Evolutionary conservation across 106 monocot species (phyloP).

Genomic region (Allium sativum): DNA sequence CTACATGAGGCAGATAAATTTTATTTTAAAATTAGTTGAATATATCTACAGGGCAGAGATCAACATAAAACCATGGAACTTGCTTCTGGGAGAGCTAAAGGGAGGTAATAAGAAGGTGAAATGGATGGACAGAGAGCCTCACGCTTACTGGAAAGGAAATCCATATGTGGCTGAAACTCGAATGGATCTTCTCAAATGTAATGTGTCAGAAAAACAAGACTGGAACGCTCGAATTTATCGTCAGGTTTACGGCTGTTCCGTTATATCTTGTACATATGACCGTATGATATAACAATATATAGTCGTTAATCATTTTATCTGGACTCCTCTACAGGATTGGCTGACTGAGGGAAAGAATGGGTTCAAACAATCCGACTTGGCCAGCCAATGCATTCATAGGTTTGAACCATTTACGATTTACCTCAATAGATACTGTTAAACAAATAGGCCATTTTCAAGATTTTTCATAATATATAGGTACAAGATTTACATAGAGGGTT

Average conservation of each 20-base stretch:
- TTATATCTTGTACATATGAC: not conserved
- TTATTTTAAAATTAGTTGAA: not conserved
- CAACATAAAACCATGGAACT: conserved; percentile 73
- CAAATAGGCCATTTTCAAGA: not conserved
- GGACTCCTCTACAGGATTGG: conserved; percentile 40
- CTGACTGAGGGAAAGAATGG: conserved; percentile 27
- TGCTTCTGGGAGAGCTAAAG: conserved; percentile 24
- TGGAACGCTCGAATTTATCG: conserved; percentile 63
- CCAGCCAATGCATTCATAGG: conserved; percentile 72
- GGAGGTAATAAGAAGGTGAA: conserved; percentile 30
- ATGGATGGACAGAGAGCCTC: conserved; percentile 60
- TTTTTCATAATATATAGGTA: conserved; percentile 21
- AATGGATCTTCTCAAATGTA: conserved; percentile 44
- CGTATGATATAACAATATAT: not conserved
- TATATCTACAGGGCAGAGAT: conserved; percentile 67
- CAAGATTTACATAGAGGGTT: conserved; percentile 82
- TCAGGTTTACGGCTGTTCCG: conserved; percentile 35
- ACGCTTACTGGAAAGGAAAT: conserved; percentile 82
- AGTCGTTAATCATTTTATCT: not conserved
- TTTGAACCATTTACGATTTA: conserved; percentile 3
- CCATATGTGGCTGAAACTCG: conserved; percentile 30
- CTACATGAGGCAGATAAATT: too few species aligned
- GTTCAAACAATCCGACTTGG: conserved; percentile 60
- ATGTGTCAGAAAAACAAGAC: conserved; percentile 28
- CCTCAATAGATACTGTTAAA: not conserved